These are phyloP conservation scores for Cupressus sempervirens DNA, from an alignment of 75 land plant species.

Conservation along the genomic window DNA sequence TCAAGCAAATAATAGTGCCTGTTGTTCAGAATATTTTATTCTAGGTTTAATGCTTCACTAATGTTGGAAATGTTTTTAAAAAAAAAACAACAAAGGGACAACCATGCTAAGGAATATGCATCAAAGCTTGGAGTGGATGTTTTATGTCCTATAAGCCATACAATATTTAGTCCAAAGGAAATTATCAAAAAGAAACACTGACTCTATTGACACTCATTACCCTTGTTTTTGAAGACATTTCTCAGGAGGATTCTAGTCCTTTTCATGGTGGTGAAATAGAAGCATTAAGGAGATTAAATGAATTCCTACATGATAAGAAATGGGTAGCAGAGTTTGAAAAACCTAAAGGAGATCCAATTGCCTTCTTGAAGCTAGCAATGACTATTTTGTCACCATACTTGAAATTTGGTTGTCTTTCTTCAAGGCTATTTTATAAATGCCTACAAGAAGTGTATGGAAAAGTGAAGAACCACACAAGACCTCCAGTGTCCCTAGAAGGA, in stretches of 20 bases:
- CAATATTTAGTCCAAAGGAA: too few species aligned
- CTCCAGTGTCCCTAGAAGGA: constrained; percentile 90
- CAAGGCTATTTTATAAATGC: constrained; percentile 71
- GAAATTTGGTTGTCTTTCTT: constrained; percentile 96
- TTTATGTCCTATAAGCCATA: too few species aligned
- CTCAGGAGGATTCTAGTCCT: constrained; percentile 71
- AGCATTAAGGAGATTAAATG: constrained; percentile 62
- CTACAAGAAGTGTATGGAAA: constrained; percentile 52
- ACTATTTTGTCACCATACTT: constrained; percentile 92
- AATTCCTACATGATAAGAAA: constrained; percentile 62
- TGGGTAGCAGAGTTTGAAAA: constrained; percentile 97
- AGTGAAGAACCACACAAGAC: constrained; percentile 53
- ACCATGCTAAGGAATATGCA: too few species aligned
- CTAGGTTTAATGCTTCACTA: too few species aligned
- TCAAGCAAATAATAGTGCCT: too few species aligned
- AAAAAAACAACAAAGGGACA: too few species aligned
- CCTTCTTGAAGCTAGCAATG: constrained; percentile 85
- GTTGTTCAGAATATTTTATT: too few species aligned
- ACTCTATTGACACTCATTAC: too few species aligned
- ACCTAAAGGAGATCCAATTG: constrained; percentile 92
- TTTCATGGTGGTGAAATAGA: constrained; percentile 85
- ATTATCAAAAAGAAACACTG: too few species aligned
- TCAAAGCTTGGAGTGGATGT: too few species aligned
- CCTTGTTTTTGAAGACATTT: too few species aligned
- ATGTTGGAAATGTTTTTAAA: too few species aligned